Conservation (phyloP, 2,329 filamentous ascomycete genomes). For the Aspergillaceae sp. region DNA sequence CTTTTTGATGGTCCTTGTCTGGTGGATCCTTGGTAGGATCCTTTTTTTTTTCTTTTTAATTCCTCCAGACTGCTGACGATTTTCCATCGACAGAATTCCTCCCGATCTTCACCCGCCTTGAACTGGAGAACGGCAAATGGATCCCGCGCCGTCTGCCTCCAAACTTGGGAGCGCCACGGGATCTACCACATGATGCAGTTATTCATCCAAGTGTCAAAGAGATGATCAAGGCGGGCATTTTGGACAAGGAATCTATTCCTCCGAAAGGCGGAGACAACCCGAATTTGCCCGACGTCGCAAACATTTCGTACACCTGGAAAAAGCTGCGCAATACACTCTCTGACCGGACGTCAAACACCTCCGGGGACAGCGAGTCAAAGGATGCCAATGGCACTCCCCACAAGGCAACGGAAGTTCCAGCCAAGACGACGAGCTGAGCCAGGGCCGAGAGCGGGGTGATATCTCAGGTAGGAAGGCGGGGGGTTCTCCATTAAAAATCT, state of each 20-base stretch:
- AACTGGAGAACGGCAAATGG: constrained; percentile 29
- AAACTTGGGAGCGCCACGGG: constrained; percentile 25
- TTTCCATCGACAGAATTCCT: constrained; percentile 20
- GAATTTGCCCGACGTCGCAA: constrained; percentile 3
- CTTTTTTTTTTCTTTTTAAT: background rate
- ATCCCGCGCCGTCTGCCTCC: constrained; percentile 27
- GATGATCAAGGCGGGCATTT: constrained; percentile 16
- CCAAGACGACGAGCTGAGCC: background rate
- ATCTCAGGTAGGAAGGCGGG: background rate
- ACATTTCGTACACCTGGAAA: background rate
- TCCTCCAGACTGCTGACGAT: background rate
- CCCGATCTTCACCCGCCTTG: constrained; percentile 28
- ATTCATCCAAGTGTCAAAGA: constrained; percentile 24
- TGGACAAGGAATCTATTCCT: constrained; percentile 11
- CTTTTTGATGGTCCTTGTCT: constrained; percentile 20
- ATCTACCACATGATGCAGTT: constrained; percentile 22
- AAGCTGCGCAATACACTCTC: background rate
- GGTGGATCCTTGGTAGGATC: constrained; percentile 26
- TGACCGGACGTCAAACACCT: background rate
- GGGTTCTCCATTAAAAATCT: background rate
- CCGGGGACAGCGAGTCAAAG: background rate
- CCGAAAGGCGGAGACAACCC: constrained; percentile 12
- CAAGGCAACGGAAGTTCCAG: background rate
- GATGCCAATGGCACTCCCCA: background rate
- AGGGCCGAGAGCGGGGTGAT: background rate